Evolutionary conservation across 257 asterid genomes (phyloP).

Genomic region (Penstemon eatonii): DNA sequence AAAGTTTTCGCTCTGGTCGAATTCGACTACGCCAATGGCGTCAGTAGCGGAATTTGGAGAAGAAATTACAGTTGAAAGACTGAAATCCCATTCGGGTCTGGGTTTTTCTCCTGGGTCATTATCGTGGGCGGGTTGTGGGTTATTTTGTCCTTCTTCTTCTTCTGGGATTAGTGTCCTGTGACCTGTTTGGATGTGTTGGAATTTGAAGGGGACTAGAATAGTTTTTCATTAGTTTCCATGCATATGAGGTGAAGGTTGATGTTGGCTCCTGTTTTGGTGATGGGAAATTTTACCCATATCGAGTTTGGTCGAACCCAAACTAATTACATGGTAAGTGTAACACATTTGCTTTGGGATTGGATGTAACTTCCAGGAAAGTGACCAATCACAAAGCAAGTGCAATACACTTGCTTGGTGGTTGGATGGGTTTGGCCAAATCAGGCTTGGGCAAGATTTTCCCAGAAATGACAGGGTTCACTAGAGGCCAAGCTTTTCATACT

Average conservation of each 20-base stretch:
- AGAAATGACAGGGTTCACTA: background rate
- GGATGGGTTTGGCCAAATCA: too few species aligned
- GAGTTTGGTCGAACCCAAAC: too few species aligned
- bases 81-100: slow-evolving; percentile 76
- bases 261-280: background rate
- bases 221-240: slow-evolving; percentile 70
- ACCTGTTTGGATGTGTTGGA: slow-evolving; percentile 16
- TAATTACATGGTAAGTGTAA: too few species aligned
- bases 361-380: too few species aligned
- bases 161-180: slow-evolving; percentile 15
- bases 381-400: too few species aligned
- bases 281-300: too few species aligned
- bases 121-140: background rate
- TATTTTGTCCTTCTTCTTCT: slow-evolving; percentile 13
- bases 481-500: too few species aligned
- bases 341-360: too few species aligned
- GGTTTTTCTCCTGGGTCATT: slow-evolving; percentile 32
- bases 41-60: slow-evolving; percentile 54
- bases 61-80: slow-evolving; percentile 55
- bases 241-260: slow-evolving; percentile 38
- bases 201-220: slow-evolving; percentile 32
- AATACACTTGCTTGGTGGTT: too few species aligned
- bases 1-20: slow-evolving; percentile 52
- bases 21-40: slow-evolving; percentile 72
- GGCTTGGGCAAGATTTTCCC: too few species aligned